Conservation (phyloP, 2,329 filamentous ascomycete genomes). For the Colletotrichum somersetense region DNA sequence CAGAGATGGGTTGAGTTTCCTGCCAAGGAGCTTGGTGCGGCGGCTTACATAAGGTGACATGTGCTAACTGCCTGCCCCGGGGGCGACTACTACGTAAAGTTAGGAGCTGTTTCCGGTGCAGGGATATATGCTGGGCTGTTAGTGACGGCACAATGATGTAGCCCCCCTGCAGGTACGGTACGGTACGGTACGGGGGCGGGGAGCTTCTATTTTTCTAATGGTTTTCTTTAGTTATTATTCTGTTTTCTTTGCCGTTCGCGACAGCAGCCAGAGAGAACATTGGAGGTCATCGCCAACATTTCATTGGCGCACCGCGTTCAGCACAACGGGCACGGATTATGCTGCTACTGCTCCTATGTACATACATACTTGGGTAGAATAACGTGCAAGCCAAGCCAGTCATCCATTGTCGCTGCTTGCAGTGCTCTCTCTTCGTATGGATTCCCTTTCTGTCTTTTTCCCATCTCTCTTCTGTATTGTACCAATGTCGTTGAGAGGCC, state of each 20-base stretch:
- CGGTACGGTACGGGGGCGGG: too few species aligned
- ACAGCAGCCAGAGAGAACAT: background rate
- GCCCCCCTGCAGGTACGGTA: constrained; percentile 37
- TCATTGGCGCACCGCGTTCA: background rate
- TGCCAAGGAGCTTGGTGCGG: constrained; percentile 22
- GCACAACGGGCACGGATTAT: constrained; percentile 30
- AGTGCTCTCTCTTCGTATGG: background rate
- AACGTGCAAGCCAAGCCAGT: constrained; percentile 35
- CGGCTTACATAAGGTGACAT: constrained; percentile 37
- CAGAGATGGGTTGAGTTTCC: constrained; percentile 28
- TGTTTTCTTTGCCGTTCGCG: background rate
- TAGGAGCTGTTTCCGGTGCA: constrained; percentile 30
- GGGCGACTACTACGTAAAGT: constrained; percentile 15
- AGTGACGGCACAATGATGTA: constrained; percentile 42
- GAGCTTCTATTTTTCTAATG: background rate
- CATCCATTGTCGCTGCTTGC: constrained; percentile 24
- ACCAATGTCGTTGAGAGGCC: background rate
- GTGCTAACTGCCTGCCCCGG: background rate
- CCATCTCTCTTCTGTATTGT: background rate
- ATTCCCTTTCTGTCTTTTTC: background rate
- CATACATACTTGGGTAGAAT: background rate
- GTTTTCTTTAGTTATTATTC: too few species aligned
- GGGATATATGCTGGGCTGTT: constrained; percentile 26
- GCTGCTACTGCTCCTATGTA: constrained; percentile 8
- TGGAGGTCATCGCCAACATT: background rate